Conservation (phyloP, 176 grass and related monocot species). For the Bonia amplexicaulis region DNA sequence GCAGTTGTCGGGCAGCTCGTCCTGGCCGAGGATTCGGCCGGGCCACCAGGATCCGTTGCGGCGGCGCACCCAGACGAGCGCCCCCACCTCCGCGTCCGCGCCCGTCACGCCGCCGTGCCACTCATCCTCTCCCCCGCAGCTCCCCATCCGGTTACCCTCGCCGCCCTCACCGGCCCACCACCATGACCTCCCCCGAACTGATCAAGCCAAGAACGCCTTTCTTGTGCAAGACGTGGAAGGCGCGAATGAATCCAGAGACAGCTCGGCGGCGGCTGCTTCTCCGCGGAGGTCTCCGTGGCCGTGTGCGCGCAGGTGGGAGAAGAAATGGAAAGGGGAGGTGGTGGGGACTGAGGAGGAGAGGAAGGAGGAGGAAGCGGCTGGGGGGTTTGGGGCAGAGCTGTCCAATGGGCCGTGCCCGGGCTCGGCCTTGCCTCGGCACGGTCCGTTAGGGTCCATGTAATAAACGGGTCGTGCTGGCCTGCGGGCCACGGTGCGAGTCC, state of each 20-base stretch:
- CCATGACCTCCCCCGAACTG: slow-evolving; percentile 17
- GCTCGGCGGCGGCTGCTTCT: background rate
- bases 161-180: background rate
- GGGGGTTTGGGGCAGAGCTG: no score
- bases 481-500: no score
- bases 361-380: background rate
- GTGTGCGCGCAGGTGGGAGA: background rate
- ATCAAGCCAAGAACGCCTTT: slow-evolving; percentile 32
- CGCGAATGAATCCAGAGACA: background rate
- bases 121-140: slow-evolving; percentile 35
- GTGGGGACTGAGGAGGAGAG: background rate
- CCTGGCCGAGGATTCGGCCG: slow-evolving; percentile 63
- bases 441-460: no score
- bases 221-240: background rate
- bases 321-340: background rate
- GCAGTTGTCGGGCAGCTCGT: slow-evolving; percentile 69
- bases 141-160: slow-evolving; percentile 25
- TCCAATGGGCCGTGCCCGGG: no score
- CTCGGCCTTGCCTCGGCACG: no score
- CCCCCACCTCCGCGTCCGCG: slow-evolving; percentile 60
- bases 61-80: slow-evolving; percentile 94
- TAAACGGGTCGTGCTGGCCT: no score
- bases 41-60: slow-evolving; percentile 99
- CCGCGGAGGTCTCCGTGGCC: slow-evolving; percentile 15
- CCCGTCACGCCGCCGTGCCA: slow-evolving; percentile 32